Evolutionary conservation across 1,284 basidiomycete genomes (phyloP).

Genomic region (Coniferiporia sulphurascens): DNA sequence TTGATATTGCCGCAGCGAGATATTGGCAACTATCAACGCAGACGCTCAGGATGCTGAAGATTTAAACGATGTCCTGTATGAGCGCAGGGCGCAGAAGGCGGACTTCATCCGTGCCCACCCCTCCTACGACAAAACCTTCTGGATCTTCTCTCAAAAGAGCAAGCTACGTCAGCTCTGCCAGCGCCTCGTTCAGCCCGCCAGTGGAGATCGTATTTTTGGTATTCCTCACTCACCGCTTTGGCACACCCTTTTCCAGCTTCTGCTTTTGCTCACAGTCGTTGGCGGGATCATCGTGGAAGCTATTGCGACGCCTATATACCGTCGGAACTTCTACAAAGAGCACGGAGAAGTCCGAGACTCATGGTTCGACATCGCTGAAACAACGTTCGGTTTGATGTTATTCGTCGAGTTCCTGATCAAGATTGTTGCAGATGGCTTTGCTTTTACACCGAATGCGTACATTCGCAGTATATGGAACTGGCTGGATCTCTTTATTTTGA

Average conservation of each 20-base stretch:
- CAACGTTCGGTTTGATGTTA: constrained; percentile 71
- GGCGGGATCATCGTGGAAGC: constrained; percentile 83
- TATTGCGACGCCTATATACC: constrained; percentile 84
- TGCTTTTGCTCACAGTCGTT: constrained; percentile 76
- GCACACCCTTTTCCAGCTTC: constrained; percentile 70
- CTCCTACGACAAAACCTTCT: constrained; percentile 87
- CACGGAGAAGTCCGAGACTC: constrained; percentile 62
- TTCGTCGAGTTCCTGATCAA: constrained; percentile 88
- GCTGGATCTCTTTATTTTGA: constrained; percentile 85
- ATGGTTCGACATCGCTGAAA: constrained; percentile 90
- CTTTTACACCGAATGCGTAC: constrained; percentile 94
- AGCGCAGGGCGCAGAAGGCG: constrained; percentile 77
- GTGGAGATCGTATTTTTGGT: constrained; percentile 84
- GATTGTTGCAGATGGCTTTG: constrained; percentile 87
- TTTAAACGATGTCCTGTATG: constrained; percentile 57
- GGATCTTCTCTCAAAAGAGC: constrained; percentile 85
- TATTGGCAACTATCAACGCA: constrained; percentile 57
- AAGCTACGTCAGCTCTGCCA: constrained; percentile 77
- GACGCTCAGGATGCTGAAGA: constrained; percentile 46
- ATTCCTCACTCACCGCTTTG: constrained; percentile 60
- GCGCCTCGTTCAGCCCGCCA: constrained; percentile 76
- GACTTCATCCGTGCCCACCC: constrained; percentile 90
- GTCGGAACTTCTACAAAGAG: constrained; percentile 64
- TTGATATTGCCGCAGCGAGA: constrained; percentile 42
- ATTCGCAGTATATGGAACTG: constrained; percentile 90